Base-by-base conservation (phyloP, 495 filamentous ascomycete genomes). In the Aspergillus heteromorphus region DNA sequence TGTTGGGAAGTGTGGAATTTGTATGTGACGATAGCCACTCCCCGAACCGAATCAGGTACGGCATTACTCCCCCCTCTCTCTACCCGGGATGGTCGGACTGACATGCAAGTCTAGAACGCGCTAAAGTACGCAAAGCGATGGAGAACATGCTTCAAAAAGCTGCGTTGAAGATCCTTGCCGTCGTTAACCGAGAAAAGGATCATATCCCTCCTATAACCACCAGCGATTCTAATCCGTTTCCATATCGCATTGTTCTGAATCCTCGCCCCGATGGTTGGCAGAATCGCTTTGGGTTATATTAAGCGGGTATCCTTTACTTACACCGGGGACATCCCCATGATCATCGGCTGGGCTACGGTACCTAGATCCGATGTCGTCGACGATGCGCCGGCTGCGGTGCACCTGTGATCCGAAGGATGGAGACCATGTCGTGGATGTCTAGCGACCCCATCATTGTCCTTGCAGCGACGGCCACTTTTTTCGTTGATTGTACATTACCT, bases 121-220 rank as follows among this genome's bases (percentile, higher is more conserved):
- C 83, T 25, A 95, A 95, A 70, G 88, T 93, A 53, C 85, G 91
- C 62, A 85, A 81, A 55, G 89, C 89, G 21, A 95, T 95, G 83
- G 88, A 88, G 55, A 86, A 86, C 36, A 90, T 87, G 58, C 82
- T 98, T 30, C 85, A 90, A 27, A 88, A 88, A 54, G 85, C 91
- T 2, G 85, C 89, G 41, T 79, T 95, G 74, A 95, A 95, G 66
- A 91, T 96, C 57, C 79, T 97, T 18, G 83, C 81, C 43, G 84
- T 85, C 27, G 93, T 89, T 56, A 95, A 95, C 68, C 70, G 79
- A 11, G 87, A 96, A 61, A 96, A 95, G 68, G 90, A 96, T 64
- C 93, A 98, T 72, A 96, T 98, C 62, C 93, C 93, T 25, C 95
- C 93, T 45, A 97, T 98, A 54, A 97, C 91, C 20, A 92, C 89